Evolutionary conservation across 208 protist genomes (phyloP).

Genomic region (Trypanosoma vivax): DNA sequence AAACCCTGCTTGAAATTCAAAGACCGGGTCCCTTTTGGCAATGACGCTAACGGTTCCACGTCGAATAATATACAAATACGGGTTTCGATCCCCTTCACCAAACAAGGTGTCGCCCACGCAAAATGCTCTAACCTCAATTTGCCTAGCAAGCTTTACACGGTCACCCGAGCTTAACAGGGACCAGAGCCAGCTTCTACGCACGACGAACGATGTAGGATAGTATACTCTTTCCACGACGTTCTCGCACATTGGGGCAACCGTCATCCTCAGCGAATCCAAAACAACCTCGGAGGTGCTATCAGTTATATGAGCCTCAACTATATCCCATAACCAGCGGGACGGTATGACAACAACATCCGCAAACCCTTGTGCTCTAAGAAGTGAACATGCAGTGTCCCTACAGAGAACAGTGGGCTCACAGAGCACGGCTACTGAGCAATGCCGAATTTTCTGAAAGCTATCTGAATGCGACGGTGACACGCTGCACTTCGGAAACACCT

Average conservation of each 20-base stretch:
- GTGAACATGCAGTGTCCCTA: conserved; percentile 56
- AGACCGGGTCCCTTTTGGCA: conserved; percentile 59
- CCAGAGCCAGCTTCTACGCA: conserved; percentile 86
- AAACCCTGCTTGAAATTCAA: conserved; percentile 51
- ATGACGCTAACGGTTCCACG: conserved; percentile 56
- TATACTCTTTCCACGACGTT: conserved; percentile 60
- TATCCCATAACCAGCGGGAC: conserved; percentile 77
- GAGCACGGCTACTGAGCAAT: conserved; percentile 47
- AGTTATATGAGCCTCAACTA: conserved; percentile 41
- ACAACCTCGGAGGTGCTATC: conserved; percentile 29
- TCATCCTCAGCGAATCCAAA: conserved; percentile 39
- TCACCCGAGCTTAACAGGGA: conserved; percentile 59
- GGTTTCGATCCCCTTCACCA: conserved; percentile 53
- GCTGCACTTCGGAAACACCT: conserved; percentile 8
- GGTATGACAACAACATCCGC: conserved; percentile 74
- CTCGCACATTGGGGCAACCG: conserved; percentile 43
- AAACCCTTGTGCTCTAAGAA: conserved; percentile 32
- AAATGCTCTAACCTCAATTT: conserved; percentile 65
- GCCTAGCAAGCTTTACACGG: conserved; percentile 62
- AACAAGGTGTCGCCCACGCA: conserved; percentile 68
- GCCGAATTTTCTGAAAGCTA: conserved; percentile 7
- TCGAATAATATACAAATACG: conserved; percentile 79
- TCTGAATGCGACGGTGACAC: not conserved
- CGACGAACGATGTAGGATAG: conserved; percentile 62
- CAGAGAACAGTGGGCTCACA: conserved; percentile 71